Percentiles rank a stretch among this genome's conserved stretches.
Conservation (phyloP, 1,139 yeast species). For the Lodderomyces orthopsilosis region DNA sequence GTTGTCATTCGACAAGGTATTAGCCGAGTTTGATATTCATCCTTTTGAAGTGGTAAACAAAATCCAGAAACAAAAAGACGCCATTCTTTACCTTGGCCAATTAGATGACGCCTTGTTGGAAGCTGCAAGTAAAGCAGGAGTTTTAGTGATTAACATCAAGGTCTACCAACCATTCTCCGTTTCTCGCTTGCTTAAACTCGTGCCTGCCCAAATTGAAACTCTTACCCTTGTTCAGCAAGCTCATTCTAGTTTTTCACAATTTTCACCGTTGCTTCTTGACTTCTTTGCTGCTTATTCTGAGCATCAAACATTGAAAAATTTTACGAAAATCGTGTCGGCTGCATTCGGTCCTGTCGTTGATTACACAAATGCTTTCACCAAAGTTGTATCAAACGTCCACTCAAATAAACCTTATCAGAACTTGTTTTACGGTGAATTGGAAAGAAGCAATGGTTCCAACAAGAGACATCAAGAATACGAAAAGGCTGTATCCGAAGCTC, state of each 20-base stretch:
- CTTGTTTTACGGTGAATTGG: conserved; percentile 55
- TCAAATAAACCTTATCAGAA: conserved; percentile 60
- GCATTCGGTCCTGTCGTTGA: conserved; percentile 52
- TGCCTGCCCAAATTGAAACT: conserved; percentile 57
- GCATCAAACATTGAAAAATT: conserved; percentile 45
- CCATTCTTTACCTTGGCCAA: conserved; percentile 63
- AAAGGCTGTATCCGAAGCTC: conserved; percentile 43
- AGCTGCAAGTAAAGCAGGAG: conserved; percentile 39
- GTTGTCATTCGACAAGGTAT: conserved; percentile 25
- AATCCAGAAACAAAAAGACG: conserved; percentile 39
- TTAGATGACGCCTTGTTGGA: conserved; percentile 43
- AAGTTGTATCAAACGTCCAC: conserved; percentile 52
- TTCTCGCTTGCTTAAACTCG: conserved; percentile 41
- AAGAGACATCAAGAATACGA: conserved; percentile 15
- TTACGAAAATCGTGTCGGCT: conserved; percentile 57
- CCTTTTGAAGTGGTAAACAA: conserved; percentile 33
- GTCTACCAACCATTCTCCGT: conserved; percentile 72
- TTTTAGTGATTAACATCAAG: conserved; percentile 56
- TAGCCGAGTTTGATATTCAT: conserved; percentile 24
- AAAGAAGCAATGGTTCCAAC: conserved; percentile 19
- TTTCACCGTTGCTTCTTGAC: conserved; percentile 69
- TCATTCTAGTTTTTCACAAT: conserved; percentile 43
- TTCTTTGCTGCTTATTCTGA: conserved; percentile 60
- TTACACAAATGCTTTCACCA: conserved; percentile 42
- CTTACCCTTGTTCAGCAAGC: conserved; percentile 67